A percentile compares a stretch with the other conserved stretches of the same genome.
These are phyloP conservation scores for Hymenoscyphus occultus DNA, from an alignment of 2,329 filamentous ascomycete species.

Conservation along the genomic window DNA sequence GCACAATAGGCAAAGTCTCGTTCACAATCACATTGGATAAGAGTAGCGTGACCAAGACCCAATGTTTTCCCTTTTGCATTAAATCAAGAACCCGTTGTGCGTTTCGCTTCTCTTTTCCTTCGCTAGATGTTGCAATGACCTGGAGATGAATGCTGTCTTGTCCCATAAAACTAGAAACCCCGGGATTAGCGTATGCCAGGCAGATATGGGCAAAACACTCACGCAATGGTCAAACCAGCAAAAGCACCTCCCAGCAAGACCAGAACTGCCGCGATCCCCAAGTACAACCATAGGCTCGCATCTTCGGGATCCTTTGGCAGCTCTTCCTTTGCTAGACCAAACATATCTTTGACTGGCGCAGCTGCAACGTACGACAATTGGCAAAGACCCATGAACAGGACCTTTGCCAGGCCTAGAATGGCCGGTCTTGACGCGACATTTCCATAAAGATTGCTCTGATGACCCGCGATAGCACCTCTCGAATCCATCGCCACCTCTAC, in stretches of 20 bases:
- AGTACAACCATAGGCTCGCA: slow-evolving; percentile 74
- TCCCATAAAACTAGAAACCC: slow-evolving; percentile 39
- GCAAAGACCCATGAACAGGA: slow-evolving; percentile 49
- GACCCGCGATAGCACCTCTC: not conserved
- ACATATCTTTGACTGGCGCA: slow-evolving; percentile 36
- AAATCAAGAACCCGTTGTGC: slow-evolving; percentile 77
- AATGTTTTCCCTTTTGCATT: slow-evolving; percentile 88
- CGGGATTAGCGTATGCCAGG: slow-evolving; percentile 14
- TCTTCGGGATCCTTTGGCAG: slow-evolving; percentile 52
- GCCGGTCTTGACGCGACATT: slow-evolving; percentile 46
- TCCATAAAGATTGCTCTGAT: slow-evolving; percentile 29
- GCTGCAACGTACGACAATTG: slow-evolving; percentile 36
- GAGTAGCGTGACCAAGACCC: slow-evolving; percentile 92
- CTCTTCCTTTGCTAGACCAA: slow-evolving; percentile 48
- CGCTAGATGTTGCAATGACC: slow-evolving; percentile 82
- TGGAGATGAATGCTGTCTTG: slow-evolving; percentile 96
- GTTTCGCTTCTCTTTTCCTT: slow-evolving; percentile 82
- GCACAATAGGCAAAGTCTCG: slow-evolving; percentile 90
- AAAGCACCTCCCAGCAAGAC: slow-evolving; percentile 90
- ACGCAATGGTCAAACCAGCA: slow-evolving; percentile 88
- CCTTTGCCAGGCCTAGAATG: slow-evolving; percentile 50
- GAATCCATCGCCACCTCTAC: slow-evolving; percentile 8
- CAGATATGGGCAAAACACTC: slow-evolving; percentile 37
- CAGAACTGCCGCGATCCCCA: slow-evolving; percentile 72
- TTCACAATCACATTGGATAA: slow-evolving; percentile 98